Evolutionary conservation across 2,329 filamentous ascomycete species (phyloP).

Genomic region (Chaetoscypha palmicola): DNA sequence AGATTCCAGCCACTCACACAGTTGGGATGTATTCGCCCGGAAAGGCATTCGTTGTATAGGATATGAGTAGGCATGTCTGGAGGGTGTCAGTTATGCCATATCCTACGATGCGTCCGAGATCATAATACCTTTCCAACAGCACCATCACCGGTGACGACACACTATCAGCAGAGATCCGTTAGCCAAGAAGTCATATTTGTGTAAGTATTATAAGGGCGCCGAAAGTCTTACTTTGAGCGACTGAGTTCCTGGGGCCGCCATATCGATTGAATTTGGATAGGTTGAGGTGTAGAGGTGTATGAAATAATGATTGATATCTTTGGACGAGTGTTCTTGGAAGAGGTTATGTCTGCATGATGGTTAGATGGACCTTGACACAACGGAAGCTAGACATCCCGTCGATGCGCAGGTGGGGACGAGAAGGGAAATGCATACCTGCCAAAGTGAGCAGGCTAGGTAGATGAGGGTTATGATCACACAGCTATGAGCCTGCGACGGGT

Average conservation of each 20-base stretch:
- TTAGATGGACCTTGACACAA: constrained; percentile 25
- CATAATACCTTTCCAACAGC: constrained; percentile 87
- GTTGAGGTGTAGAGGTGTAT: constrained; percentile 10
- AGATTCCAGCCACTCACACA: too few species aligned
- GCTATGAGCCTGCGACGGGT: not conserved
- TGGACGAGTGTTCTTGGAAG: constrained; percentile 12
- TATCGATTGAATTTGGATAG: constrained; percentile 33
- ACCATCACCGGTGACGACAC: constrained; percentile 98
- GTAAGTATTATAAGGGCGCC: constrained; percentile 2
- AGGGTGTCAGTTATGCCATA: constrained; percentile 23
- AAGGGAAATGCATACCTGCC: constrained; percentile 1
- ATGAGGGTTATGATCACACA: not conserved
- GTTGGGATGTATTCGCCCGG: constrained; percentile 99
- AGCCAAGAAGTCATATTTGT: constrained; percentile 17
- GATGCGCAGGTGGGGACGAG: constrained; percentile 11
- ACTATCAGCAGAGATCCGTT: constrained; percentile 46
- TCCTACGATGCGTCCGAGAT: not conserved
- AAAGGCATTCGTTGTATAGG: constrained; percentile 98
- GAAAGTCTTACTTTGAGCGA: constrained; percentile 67
- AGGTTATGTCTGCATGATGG: constrained; percentile 22
- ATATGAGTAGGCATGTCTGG: constrained; percentile 97
- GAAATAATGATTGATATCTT: not conserved
- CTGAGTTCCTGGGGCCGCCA: constrained; percentile 74
- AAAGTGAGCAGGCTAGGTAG: not conserved
- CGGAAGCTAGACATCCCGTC: constrained; percentile 24